Conservation (phyloP, 208 protist species). For the Leishmania gerbilli region DNA sequence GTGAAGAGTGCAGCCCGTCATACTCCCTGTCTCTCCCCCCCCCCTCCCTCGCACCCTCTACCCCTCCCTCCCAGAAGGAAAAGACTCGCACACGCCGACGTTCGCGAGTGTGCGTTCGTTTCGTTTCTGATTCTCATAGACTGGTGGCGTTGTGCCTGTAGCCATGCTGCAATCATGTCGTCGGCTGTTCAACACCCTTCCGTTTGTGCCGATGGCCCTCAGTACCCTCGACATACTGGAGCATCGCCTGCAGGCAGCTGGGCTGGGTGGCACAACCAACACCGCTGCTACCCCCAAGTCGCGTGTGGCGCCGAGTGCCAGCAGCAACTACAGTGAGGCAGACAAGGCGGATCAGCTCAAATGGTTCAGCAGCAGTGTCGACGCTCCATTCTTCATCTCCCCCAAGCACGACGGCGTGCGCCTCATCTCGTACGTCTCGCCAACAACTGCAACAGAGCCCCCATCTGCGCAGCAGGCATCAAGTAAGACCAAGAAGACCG, state of each 20-base stretch:
- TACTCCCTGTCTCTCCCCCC: background rate
- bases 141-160: background rate
- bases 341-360: constrained; percentile 20
- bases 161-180: constrained; percentile 31
- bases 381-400: constrained; percentile 77
- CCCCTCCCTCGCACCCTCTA: too few relatives aligned
- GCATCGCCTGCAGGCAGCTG: constrained; percentile 21
- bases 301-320: background rate
- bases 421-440: constrained; percentile 68
- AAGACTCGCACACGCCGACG: background rate
- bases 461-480: background rate
- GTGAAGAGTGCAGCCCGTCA: background rate
- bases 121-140: background rate
- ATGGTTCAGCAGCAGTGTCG: constrained; percentile 34
- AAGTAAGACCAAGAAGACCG: background rate
- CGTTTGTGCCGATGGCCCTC: constrained; percentile 89
- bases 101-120: background rate
- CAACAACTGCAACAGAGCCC: background rate
- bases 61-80: background rate
- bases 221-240: constrained; percentile 70
- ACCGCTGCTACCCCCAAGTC: background rate
- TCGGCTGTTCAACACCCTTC: constrained; percentile 29
- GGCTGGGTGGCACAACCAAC: background rate
- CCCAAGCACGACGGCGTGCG: constrained; percentile 90
- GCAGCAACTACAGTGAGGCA: background rate